Conservation (phyloP, 2,329 filamentous ascomycete species). For the Myriangium duriaei region DNA sequence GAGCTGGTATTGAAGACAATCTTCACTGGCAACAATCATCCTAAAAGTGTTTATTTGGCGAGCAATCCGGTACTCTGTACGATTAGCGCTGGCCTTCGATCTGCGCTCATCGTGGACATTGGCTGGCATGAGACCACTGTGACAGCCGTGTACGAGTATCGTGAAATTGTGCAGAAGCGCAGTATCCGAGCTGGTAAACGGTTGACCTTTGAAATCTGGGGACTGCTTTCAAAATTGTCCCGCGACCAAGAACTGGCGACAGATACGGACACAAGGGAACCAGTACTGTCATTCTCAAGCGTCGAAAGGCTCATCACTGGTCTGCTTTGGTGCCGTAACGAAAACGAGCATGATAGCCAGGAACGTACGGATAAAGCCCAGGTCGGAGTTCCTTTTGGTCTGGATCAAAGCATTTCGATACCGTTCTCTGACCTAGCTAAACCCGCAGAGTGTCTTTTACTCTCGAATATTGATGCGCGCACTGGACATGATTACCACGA, state of each 20-base stretch:
- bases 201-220: slow-evolving; percentile 48
- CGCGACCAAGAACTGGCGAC: slow-evolving; percentile 29
- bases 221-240: slow-evolving; percentile 39
- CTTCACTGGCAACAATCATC: slow-evolving; percentile 56
- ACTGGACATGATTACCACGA: slow-evolving; percentile 76
- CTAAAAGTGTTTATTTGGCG: slow-evolving; percentile 69
- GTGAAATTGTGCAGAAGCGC: slow-evolving; percentile 59
- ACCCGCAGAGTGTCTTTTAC: slow-evolving; percentile 63
- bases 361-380: slow-evolving; percentile 18
- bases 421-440: slow-evolving; percentile 59
- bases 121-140: slow-evolving; percentile 86
- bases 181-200: slow-evolving; percentile 63
- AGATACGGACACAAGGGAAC: too few species aligned
- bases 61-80: slow-evolving; percentile 62
- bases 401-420: slow-evolving; percentile 45
- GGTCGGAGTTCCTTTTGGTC: slow-evolving; percentile 26
- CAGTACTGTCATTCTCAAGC: slow-evolving; percentile 56
- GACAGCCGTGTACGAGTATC: slow-evolving; percentile 81
- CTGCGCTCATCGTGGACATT: slow-evolving; percentile 77
- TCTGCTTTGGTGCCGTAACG: slow-evolving; percentile 59
- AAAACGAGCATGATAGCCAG: slow-evolving; percentile 26
- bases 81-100: slow-evolving; percentile 69
- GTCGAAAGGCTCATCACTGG: slow-evolving; percentile 68
- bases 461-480: slow-evolving; percentile 42
- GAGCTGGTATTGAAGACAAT: slow-evolving; percentile 63